phyloP scores from a whole-genome alignment of 768 basidiomycete species.

The Rhodotorula toruloides region DNA sequence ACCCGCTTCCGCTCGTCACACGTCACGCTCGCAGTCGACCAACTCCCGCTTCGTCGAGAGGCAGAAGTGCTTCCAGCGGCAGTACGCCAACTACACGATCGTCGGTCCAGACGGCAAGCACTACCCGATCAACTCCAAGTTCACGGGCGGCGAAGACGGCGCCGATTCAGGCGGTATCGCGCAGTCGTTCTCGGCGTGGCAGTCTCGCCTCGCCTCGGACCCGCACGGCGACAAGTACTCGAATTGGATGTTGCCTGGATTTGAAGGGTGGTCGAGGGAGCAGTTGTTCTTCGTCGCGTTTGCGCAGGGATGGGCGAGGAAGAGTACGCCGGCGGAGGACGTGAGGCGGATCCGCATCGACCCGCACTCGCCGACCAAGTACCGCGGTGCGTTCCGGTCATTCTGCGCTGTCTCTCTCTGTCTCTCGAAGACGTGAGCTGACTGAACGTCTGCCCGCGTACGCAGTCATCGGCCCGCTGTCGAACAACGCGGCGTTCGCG shows the following conservation, averaged over 20 bases:
- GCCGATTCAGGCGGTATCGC: constrained; percentile 72
- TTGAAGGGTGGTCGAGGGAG: constrained; percentile 34
- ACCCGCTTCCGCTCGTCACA: not conserved
- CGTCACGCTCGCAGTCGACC: constrained; percentile 51
- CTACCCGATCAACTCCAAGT: constrained; percentile 70
- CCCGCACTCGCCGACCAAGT: constrained; percentile 37
- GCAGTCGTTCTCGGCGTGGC: constrained; percentile 89
- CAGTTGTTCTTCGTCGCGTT: constrained; percentile 43
- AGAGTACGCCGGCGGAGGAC: constrained; percentile 34
- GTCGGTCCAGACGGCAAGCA: constrained; percentile 78
- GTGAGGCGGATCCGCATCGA: constrained; percentile 29
- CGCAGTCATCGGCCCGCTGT: constrained; percentile 38
- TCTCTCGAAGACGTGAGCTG: not conserved
- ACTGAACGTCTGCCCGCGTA: not conserved
- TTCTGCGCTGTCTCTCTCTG: no score
- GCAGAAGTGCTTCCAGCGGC: constrained; percentile 82
- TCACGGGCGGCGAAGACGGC: constrained; percentile 84
- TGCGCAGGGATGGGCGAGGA: constrained; percentile 35
- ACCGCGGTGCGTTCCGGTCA: constrained; percentile 18
- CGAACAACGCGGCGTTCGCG: constrained; percentile 38
- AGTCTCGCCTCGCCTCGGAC: constrained; percentile 46
- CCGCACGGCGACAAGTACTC: constrained; percentile 29
- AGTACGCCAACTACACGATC: constrained; percentile 81
- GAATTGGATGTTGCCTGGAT: constrained; percentile 39
- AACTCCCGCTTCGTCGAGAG: constrained; percentile 67